These are phyloP conservation scores for Alternaria postmessia DNA, from an alignment of 2,329 filamentous ascomycete species.

Conservation along the genomic window DNA sequence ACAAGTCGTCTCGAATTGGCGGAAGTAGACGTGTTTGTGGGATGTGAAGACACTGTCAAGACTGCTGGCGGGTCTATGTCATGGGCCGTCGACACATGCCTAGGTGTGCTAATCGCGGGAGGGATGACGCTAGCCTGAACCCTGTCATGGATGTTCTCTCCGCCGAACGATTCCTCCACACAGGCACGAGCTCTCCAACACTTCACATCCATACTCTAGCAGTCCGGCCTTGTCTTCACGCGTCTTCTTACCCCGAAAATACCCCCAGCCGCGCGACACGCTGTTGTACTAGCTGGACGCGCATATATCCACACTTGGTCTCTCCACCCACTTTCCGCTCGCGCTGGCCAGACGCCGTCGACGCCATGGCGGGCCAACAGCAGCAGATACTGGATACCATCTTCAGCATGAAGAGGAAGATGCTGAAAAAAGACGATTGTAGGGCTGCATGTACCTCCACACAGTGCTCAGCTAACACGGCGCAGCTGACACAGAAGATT, in stretches of 20 bases:
- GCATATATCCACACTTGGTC: neutral
- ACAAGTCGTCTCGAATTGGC: neutral
- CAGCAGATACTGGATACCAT: conserved; percentile 52
- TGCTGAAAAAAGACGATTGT: conserved; percentile 48
- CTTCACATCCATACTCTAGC: neutral
- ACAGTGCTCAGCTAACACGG: conserved; percentile 23
- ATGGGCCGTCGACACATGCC: conserved; percentile 10
- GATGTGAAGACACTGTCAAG: conserved; percentile 1
- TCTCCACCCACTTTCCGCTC: conserved; percentile 21
- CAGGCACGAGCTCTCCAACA: conserved; percentile 14
- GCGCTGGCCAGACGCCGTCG: conserved; percentile 26
- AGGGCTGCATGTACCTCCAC: conserved; percentile 13
- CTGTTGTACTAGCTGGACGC: neutral
- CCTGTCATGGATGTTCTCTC: conserved; percentile 11
- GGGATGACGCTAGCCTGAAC: conserved; percentile 9
- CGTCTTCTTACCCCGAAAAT: neutral
- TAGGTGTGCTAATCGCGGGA: neutral
- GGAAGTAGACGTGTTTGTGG: conserved; percentile 5
- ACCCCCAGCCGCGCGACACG: neutral
- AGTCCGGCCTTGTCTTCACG: conserved; percentile 1
- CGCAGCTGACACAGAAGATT: conserved; percentile 78
- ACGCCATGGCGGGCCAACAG: conserved; percentile 51
- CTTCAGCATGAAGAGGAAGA: conserved; percentile 51
- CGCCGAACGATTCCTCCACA: conserved; percentile 8
- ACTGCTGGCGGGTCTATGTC: conserved; percentile 12